Evolutionary conservation across 23 red algal genomes (phyloP).

Genomic region (Agarophyton chilense): DNA sequence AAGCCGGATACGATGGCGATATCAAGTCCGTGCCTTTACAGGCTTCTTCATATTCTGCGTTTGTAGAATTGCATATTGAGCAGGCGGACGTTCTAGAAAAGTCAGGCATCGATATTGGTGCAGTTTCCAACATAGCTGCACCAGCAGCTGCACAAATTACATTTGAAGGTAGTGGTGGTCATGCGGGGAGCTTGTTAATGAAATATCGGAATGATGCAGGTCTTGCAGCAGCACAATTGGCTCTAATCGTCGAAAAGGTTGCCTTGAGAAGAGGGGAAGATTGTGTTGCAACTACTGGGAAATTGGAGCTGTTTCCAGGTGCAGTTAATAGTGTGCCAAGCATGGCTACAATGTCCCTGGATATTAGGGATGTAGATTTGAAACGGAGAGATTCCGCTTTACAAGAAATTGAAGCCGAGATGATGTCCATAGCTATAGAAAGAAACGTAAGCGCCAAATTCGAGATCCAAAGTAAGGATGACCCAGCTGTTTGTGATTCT

Average conservation of each 20-base stretch:
- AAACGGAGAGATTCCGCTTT: slow-evolving; percentile 41
- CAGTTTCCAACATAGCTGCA: slow-evolving; percentile 70
- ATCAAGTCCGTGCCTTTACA: background rate
- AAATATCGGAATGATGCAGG: slow-evolving; percentile 49
- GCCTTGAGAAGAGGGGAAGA: slow-evolving; percentile 15
- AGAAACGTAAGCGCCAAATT: slow-evolving; percentile 21
- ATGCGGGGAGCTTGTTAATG: slow-evolving; percentile 81
- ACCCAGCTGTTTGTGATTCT: slow-evolving; percentile 41
- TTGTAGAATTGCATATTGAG: slow-evolving; percentile 88
- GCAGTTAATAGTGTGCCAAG: slow-evolving; percentile 66
- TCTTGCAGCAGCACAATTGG: slow-evolving; percentile 60
- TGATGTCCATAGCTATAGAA: background rate
- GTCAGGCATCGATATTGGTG: slow-evolving; percentile 30
- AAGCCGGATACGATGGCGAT: slow-evolving; percentile 52
- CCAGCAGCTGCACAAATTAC: slow-evolving; percentile 1
- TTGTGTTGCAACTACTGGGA: slow-evolving; percentile 65
- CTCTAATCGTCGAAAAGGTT: slow-evolving; percentile 50
- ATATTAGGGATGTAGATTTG: slow-evolving; percentile 66
- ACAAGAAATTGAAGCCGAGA: background rate
- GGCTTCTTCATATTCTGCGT: slow-evolving; percentile 35
- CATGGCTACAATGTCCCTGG: slow-evolving; percentile 17
- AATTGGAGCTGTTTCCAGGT: slow-evolving; percentile 54
- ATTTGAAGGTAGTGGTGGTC: slow-evolving; percentile 67
- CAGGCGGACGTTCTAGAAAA: slow-evolving; percentile 73
- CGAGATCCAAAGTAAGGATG: slow-evolving; percentile 1